Evolutionary conservation across 106 monocot species (phyloP).

Genomic region (Iris macrosiphon): DNA sequence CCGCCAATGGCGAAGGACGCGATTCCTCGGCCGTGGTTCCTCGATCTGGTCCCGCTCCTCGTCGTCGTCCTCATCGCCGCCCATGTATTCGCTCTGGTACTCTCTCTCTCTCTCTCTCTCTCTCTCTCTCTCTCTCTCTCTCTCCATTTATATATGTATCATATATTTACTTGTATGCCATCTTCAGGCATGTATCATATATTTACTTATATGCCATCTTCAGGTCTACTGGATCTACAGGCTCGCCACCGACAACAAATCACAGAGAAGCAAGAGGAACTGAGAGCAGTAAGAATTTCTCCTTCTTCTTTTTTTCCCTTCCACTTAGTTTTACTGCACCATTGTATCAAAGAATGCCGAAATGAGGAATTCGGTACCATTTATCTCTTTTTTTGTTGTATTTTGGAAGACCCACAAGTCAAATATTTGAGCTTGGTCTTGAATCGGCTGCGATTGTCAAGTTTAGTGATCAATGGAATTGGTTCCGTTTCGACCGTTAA

Average conservation of each 20-base stretch:
- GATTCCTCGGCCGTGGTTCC: slow-evolving; percentile 26
- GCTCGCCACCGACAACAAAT: slow-evolving; percentile 43
- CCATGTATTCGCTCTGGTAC: slow-evolving; percentile 53
- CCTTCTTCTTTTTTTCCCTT: neutral
- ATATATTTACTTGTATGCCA: neutral
- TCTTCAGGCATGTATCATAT: neutral
- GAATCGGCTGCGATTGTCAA: no score
- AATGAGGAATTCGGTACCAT: no score
- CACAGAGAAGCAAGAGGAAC: slow-evolving; percentile 36
- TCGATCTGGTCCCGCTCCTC: slow-evolving; percentile 31
- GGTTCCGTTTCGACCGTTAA: no score
- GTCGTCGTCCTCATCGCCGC: slow-evolving; percentile 52
- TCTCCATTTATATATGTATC: no score
- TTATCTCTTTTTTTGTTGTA: no score
- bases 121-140: neutral
- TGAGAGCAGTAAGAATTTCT: neutral
- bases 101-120: neutral
- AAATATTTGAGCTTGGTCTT: no score
- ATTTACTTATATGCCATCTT: neutral
- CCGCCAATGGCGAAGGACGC: slow-evolving; percentile 4
- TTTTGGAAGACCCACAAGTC: no score
- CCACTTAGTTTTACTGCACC: no score
- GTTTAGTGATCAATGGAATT: no score
- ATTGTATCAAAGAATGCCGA: no score
- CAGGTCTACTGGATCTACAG: slow-evolving; percentile 76